Evolutionary conservation across 2,329 filamentous ascomycete species (phyloP), one percentile per base, ranked within the genome.

Genomic region (Colletotrichum lindemuthianum): DNA sequence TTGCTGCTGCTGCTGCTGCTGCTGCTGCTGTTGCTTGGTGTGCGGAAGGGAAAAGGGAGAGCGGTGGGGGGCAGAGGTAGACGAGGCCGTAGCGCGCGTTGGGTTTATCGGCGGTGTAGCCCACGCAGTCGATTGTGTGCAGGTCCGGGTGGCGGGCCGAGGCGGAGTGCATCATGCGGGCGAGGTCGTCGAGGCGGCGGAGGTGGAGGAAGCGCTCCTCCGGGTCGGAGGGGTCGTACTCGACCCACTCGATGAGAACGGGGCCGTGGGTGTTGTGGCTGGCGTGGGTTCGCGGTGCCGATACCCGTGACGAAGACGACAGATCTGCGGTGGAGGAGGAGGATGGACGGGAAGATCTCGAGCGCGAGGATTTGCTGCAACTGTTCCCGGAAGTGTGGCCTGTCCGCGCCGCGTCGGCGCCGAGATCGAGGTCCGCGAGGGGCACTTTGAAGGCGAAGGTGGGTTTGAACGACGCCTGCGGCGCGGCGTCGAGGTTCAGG

Each of bases 101-200:
- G 47, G 69, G 68, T 1, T 70, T 58, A 63, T 82, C 81, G 67
- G 82, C 79, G 5, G 78, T 77, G 70, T 83, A 83, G 50, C 81
- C 81, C 2, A 82, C 70, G 68, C 81, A 83, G 72, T 83, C 78
- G 45, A 82, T 73, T 65, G 78, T 79, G 70, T 81, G 79, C 8
- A 83, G 75, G 64, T 82, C 81, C 32, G 81, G 81, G 63, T 83
- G 79, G 47, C 75, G 74, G 45, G 75, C 71, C 1, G 79, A 81
- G 8, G 78, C 79, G 16, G 78, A 80, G 70, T 81, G 79, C 72
- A 81, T 80, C 78, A 83, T 81, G 43, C 77, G 74, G 16, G 81
- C 79, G 13, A 82, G 75, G 67, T 83, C 81, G 67, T 82, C 80
- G 40, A 82, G 77, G 10, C 81, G 73, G 34, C 80, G 76, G 39